Base-by-base conservation (phyloP, 345 rosid genomes). In the Stellera chamaejasme region DNA sequence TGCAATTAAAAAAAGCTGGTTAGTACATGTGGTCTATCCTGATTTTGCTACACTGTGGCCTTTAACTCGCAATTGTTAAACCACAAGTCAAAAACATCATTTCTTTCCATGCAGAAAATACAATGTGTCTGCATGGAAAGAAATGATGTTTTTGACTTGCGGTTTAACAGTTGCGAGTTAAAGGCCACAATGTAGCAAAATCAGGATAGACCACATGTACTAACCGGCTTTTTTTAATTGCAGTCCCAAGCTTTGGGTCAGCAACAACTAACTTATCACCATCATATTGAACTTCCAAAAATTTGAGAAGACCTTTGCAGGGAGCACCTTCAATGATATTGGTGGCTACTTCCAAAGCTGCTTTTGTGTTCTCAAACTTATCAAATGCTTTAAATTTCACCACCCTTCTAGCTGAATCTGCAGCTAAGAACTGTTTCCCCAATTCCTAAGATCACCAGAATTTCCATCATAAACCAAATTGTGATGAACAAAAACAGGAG, bases 161-260 rank as follows among this genome's bases (percentile, higher is more conserved):
- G 45, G 36, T 6, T 36, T 2, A 13, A 47, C 2, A 12, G 12
- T 15, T 50, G 47, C 1, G 16, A 66, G 48, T 56, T 53, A 68
- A 58, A 48, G 58, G 51, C 39, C 19, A 45, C 6, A 16, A 42
- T 43, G 11, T 28, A 48, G 4, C 36, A 13, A 16, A 1, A 11
- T 4, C 5, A 49, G 8, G 19, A 3, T 11, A 32, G 5, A 28
- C 23, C 26, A 48, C 10, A 28, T 1, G 15, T 54, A 47, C 81
- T 15, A 32, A 89, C 95, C 92, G 83, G 63, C 64, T 81, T 82
- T 89, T 95, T 68, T 89, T 89, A 52, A 89, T 89, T 0, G 77
- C 74, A 75, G 83, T 89, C 60, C 97, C 97, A 67, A 89, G 95
- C 72, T 89, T 89, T 11, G 96, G 83, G 68, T 85, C 95, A 51